Evolutionary conservation across 2,329 filamentous ascomycete genomes (phyloP).

Genomic region (Penicillium fuscoglaucum): DNA sequence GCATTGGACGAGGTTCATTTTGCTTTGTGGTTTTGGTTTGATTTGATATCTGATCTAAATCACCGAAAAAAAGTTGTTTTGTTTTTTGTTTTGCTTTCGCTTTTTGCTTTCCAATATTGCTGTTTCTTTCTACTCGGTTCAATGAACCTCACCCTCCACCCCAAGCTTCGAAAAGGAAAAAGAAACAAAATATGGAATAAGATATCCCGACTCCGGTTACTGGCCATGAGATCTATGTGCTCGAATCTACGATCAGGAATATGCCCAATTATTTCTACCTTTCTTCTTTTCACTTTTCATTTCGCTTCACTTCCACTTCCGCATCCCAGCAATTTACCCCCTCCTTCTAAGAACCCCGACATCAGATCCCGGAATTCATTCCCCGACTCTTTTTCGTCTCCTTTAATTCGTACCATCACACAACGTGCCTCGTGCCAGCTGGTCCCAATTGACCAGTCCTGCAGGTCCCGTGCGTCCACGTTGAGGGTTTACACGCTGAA

Average conservation of each 20-base stretch:
- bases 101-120: not conserved
- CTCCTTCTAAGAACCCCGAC: not conserved
- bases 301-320: not conserved
- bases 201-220: constrained; percentile 12
- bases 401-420: not conserved
- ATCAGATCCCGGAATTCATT: not conserved
- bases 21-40: constrained; percentile 1
- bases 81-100: not conserved
- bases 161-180: constrained; percentile 2
- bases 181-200: constrained; percentile 8
- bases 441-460: constrained; percentile 1
- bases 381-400: not conserved
- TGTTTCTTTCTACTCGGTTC: constrained; percentile 8
- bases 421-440: not conserved
- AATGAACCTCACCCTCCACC: not conserved
- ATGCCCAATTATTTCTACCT: not conserved
- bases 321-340: not conserved
- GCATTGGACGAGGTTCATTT: constrained; percentile 10
- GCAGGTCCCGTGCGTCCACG: constrained; percentile 5
- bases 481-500: not conserved
- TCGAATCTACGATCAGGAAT: constrained; percentile 3
- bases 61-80: constrained; percentile 22
- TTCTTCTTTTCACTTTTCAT: not conserved
- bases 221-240: not conserved
- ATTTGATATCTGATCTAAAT: constrained; percentile 6